phyloP scores from a whole-genome alignment of 2,329 filamentous ascomycete genomes.

The Diplodia corticola region DNA sequence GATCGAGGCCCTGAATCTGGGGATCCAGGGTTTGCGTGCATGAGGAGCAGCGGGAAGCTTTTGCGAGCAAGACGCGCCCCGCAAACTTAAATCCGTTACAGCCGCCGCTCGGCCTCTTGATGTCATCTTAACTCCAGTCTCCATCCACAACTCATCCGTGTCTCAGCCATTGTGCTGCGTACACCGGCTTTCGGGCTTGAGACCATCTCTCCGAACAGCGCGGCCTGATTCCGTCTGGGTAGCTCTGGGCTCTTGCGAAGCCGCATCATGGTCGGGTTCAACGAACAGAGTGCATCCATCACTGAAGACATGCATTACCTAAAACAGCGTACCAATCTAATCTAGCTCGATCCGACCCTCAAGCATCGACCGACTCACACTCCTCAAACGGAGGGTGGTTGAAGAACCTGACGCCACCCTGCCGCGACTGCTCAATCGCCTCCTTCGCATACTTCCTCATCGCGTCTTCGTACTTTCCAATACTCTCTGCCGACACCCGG shows the following conservation, averaged over 20 bases:
- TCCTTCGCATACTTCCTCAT: conserved; percentile 40
- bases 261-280: too few relatives aligned
- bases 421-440: conserved; percentile 27
- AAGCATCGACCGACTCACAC: background rate
- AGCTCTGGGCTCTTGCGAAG: too few relatives aligned
- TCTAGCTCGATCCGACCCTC: background rate
- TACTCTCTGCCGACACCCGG: conserved; percentile 30
- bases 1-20: background rate
- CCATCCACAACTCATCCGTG: background rate
- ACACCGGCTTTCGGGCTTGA: too few relatives aligned
- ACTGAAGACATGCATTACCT: background rate
- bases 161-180: background rate
- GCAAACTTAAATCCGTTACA: conserved; percentile 1
- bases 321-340: background rate
- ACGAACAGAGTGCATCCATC: background rate
- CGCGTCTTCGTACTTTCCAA: conserved; percentile 39
- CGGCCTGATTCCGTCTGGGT: background rate
- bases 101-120: background rate
- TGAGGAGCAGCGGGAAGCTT: background rate
- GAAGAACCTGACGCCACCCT: background rate
- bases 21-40: background rate
- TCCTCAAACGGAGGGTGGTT: background rate
- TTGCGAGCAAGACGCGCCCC: background rate
- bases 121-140: background rate
- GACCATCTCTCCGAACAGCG: too few relatives aligned